Evolutionary conservation across 371 early-diverging fungal species (phyloP).

Genomic region (Mucor sp.): DNA sequence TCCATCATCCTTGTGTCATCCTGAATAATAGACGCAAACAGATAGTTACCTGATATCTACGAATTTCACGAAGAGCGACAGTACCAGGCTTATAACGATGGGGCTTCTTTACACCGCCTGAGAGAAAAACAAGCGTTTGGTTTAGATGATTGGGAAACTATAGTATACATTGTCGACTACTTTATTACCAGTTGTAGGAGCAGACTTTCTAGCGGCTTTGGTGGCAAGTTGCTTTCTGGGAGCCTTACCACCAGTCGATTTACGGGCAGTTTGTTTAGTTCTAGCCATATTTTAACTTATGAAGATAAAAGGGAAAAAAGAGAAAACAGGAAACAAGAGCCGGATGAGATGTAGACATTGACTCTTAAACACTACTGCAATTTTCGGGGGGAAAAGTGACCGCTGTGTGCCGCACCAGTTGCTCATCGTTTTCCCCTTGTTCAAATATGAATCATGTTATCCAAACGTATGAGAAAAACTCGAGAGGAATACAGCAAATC

Average conservation of each 20-base stretch:
- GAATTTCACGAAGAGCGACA: slow-evolving; percentile 94
- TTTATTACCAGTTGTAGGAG: slow-evolving; percentile 32
- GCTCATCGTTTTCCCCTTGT: neutral
- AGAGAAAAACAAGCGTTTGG: neutral
- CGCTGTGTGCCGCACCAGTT: neutral
- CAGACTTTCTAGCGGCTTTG: slow-evolving; percentile 72
- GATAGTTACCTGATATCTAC: slow-evolving; percentile 79
- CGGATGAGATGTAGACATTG: neutral
- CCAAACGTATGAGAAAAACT: neutral
- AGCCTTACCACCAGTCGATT: slow-evolving; percentile 98
- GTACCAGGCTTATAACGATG: slow-evolving; percentile 86
- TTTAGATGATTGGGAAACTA: neutral
- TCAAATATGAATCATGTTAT: neutral
- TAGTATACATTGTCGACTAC: neutral
- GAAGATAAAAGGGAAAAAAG: neutral
- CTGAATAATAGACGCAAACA: neutral
- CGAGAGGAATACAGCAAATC: neutral
- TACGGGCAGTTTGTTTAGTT: slow-evolving; percentile 98
- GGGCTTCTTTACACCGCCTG: slow-evolving; percentile 69
- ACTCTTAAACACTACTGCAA: neutral
- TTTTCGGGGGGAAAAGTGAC: neutral
- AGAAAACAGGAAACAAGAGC: neutral
- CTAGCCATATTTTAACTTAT: slow-evolving; percentile 75
- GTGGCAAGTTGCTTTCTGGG: slow-evolving; percentile 97
- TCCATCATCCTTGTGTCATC: neutral